Conservation (phyloP, 2,329 filamentous ascomycete genomes). For the Setomelanomma holmii region DNA sequence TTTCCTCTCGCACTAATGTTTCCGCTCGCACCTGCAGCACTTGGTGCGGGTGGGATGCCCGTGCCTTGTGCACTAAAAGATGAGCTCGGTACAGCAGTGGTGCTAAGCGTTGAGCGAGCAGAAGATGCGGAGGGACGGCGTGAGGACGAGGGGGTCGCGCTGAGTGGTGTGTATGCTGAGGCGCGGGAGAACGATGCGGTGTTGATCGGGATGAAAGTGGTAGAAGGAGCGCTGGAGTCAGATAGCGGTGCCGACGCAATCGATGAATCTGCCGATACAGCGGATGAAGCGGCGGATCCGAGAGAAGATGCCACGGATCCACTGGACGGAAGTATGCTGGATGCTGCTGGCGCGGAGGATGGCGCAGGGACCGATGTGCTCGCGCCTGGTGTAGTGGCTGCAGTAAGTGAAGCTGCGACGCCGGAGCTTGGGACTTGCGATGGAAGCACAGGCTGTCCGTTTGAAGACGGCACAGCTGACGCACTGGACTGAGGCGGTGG, state of each 20-base stretch:
- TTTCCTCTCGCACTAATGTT: conserved; percentile 12
- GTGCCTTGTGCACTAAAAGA: conserved; percentile 20
- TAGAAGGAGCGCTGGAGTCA: not conserved
- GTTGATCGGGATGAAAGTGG: not conserved
- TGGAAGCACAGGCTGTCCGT: not conserved
- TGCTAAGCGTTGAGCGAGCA: conserved; percentile 19
- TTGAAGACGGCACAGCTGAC: not conserved
- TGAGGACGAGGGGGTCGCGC: conserved; percentile 7
- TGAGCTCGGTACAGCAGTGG: conserved; percentile 15
- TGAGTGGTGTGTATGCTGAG: not conserved
- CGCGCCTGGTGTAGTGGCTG: not conserved
- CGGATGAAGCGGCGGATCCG: not conserved
- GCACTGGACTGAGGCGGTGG: not conserved
- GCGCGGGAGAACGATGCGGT: not conserved
- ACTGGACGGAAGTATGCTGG: conserved; percentile 4
- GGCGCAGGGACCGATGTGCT: not conserved
- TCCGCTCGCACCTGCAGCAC: conserved; percentile 20
- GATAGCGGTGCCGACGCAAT: conserved; percentile 2
- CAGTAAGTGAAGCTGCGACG: not conserved
- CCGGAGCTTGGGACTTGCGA: conserved; percentile 11
- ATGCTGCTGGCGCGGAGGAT: not conserved
- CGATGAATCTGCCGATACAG: conserved; percentile 3
- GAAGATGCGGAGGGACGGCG: conserved; percentile 9
- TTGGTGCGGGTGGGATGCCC: conserved; percentile 37
- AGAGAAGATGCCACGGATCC: conserved; percentile 5